Percentiles rank a stretch among this genome's conserved stretches.
Evolutionary conservation across 169 alveolate species (phyloP).

Genomic region (Plasmodium fragile): DNA sequence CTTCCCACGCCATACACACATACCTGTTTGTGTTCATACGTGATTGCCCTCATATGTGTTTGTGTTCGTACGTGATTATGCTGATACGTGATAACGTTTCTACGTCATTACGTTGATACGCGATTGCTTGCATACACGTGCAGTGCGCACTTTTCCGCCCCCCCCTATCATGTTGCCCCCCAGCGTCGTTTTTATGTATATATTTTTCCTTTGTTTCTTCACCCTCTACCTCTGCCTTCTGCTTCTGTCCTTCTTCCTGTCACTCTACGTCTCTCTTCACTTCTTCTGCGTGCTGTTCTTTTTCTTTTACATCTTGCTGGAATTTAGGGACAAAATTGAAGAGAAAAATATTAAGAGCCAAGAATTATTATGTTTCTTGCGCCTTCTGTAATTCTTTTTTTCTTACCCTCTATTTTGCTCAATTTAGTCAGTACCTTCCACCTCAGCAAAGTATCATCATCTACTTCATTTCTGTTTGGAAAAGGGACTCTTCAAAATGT

Average conservation of each 20-base stretch:
- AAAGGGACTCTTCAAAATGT: conserved; percentile 18
- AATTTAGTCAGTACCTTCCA: conserved; percentile 16
- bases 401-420: neutral
- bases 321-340: conserved; percentile 25
- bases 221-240: conserved; percentile 25
- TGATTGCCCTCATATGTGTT: neutral
- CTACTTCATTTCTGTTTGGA: neutral
- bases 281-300: conserved; percentile 2
- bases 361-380: conserved; percentile 59
- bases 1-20: neutral
- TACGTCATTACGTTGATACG: neutral
- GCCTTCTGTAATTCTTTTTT: neutral
- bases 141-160: neutral
- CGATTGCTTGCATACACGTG: neutral
- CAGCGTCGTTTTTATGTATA: conserved; percentile 19
- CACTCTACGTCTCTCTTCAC: conserved; percentile 18
- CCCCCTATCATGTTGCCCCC: conserved; percentile 7
- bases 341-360: conserved; percentile 35
- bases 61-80: neutral
- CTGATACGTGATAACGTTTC: neutral
- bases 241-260: conserved; percentile 28
- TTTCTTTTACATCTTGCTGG: conserved; percentile 24
- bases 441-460: conserved; percentile 22
- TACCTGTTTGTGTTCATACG: neutral
- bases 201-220: conserved; percentile 22